Evolutionary conservation across 1,139 yeast species (phyloP).

Genomic region (Yamadazyma aaseri): DNA sequence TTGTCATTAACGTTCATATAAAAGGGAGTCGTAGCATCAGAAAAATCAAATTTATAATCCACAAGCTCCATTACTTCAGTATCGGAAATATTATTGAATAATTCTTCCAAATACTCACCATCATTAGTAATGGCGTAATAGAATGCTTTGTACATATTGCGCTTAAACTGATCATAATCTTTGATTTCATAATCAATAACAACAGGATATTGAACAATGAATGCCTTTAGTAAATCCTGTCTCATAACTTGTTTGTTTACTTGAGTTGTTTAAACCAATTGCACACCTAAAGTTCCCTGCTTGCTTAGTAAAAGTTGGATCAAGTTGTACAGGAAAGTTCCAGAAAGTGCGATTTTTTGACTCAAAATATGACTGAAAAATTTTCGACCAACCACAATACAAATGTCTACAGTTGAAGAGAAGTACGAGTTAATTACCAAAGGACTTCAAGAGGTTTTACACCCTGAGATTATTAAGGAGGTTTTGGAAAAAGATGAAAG

Average conservation of each 20-base stretch:
- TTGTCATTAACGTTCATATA: slow-evolving; percentile 1
- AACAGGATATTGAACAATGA: slow-evolving; percentile 29
- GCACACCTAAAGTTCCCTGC: no score
- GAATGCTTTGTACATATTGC: slow-evolving; percentile 25
- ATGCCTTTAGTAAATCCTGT: slow-evolving; percentile 23
- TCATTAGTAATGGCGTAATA: slow-evolving; percentile 33
- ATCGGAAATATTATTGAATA: slow-evolving; percentile 27
- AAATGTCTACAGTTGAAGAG: slow-evolving; percentile 47
- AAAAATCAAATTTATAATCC: slow-evolving; percentile 7
- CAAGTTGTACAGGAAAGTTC: slow-evolving; percentile 4
- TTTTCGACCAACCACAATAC: slow-evolving; percentile 12
- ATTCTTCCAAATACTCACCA: slow-evolving; percentile 24
- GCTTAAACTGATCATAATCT: slow-evolving; percentile 15
- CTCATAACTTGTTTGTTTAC: slow-evolving; percentile 10
- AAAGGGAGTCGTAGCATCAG: slow-evolving; percentile 2
- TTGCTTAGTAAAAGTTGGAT: background rate
- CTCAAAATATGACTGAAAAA: slow-evolving; percentile 4
- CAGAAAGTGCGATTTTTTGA: slow-evolving; percentile 2
- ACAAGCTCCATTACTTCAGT: slow-evolving; percentile 18
- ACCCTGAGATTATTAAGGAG: slow-evolving; percentile 83
- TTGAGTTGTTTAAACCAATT: background rate
- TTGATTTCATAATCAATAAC: slow-evolving; percentile 15
- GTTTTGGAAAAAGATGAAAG: slow-evolving; percentile 78
- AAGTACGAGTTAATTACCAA: slow-evolving; percentile 78
- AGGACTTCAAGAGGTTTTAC: slow-evolving; percentile 87